These are phyloP conservation scores for Sherardia arvensis DNA, from an alignment of 257 asterid species.

Conservation along the genomic window DNA sequence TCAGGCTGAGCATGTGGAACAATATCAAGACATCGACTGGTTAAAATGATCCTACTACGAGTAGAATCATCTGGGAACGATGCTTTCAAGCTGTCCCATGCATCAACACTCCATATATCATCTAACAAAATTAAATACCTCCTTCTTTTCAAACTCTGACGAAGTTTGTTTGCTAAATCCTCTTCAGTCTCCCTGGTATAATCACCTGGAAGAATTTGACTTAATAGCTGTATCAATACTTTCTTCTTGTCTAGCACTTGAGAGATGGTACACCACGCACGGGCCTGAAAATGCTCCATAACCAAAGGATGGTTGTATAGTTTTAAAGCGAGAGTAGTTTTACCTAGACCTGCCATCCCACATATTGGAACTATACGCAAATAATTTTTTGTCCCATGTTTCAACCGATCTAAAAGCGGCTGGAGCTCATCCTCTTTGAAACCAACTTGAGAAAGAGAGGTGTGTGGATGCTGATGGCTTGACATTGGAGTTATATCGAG, in stretches of 20 bases:
- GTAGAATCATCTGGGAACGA: neutral
- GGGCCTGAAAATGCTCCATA: neutral
- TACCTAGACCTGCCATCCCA: constrained; percentile 10
- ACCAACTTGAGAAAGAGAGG: neutral
- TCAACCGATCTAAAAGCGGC: neutral
- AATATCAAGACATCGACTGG: neutral
- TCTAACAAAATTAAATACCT: neutral
- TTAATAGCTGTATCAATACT: neutral
- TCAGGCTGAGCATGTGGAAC: neutral
- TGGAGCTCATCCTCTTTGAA: neutral
- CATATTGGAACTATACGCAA: neutral
- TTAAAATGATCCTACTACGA: neutral
- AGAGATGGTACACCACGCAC: constrained; percentile 1
- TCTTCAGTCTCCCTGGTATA: neutral
- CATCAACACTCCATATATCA: neutral
- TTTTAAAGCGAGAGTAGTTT: constrained; percentile 9
- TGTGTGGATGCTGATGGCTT: neutral
- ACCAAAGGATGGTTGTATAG: neutral
- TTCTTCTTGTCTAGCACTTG: neutral
- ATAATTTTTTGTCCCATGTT: neutral
- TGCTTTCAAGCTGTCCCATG: neutral
- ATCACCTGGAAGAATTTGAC: neutral
- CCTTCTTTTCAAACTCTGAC: neutral
- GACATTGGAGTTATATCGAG: neutral
- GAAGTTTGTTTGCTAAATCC: neutral